Evolutionary conservation across 345 rosid species (phyloP).

Genomic region (Clausena lansium): DNA sequence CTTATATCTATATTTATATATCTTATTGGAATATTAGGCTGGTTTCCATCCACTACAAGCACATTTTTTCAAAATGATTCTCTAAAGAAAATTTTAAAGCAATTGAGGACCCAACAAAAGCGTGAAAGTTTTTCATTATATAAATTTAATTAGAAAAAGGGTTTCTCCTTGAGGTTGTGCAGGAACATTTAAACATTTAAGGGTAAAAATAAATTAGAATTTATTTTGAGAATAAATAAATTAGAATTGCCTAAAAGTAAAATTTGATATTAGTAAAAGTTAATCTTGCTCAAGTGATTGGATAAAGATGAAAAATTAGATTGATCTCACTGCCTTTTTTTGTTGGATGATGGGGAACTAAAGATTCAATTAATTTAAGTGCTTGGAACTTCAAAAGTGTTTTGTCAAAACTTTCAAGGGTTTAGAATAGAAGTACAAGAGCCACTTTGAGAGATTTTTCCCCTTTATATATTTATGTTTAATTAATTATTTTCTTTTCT

Average conservation of each 20-base stretch:
- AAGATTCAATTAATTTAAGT: not conserved
- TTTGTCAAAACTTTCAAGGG: not conserved
- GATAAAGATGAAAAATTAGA: too few species aligned
- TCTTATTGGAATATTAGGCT: slow-evolving; percentile 20
- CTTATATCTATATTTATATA: not conserved
- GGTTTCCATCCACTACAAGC: not conserved
- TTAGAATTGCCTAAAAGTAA: not conserved
- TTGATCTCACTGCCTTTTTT: not conserved
- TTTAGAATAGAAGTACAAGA: not conserved
- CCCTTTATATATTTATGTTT: not conserved
- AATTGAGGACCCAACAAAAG: slow-evolving; percentile 2
- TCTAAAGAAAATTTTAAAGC: not conserved
- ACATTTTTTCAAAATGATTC: not conserved
- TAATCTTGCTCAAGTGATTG: not conserved
- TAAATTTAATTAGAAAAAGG: not conserved
- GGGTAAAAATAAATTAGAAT: too few species aligned
- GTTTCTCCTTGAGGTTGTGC: not conserved
- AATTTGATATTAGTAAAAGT: not conserved
- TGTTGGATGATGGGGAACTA: not conserved
- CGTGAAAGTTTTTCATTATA: not conserved
- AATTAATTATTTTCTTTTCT: too few species aligned
- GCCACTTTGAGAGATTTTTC: not conserved
- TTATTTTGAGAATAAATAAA: not conserved
- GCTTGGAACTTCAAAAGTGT: not conserved
- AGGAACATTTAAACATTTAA: too few species aligned